These are phyloP conservation scores for Globomyces sp. DNA, from an alignment of 371 early-diverging fungal genomes.

Conservation along the genomic window DNA sequence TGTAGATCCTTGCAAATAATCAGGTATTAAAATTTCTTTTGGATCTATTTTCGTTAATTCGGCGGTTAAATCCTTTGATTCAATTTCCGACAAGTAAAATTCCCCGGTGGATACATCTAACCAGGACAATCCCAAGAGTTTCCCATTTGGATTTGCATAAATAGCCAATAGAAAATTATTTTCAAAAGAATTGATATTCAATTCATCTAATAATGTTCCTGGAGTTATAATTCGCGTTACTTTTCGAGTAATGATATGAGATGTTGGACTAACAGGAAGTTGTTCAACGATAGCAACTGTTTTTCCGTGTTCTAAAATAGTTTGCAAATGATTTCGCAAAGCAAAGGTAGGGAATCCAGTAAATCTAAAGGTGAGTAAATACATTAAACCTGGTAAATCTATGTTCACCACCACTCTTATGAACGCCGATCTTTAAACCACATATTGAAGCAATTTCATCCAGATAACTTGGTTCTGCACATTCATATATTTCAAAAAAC, in stretches of 20 bases:
- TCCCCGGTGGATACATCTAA: constrained; percentile 90
- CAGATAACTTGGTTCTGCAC: constrained; percentile 12
- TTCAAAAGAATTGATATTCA: constrained; percentile 47
- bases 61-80: constrained; percentile 48
- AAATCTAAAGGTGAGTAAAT: constrained; percentile 54
- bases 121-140: constrained; percentile 77
- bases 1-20: neutral
- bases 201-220: constrained; percentile 80
- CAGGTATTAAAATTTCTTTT: constrained; percentile 67
- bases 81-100: constrained; percentile 65
- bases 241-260: constrained; percentile 53
- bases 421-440: constrained; percentile 17
- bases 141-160: neutral
- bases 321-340: constrained; percentile 73
- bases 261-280: constrained; percentile 28
- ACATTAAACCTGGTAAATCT: constrained; percentile 23
- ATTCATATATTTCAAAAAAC: constrained; percentile 76
- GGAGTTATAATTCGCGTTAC: constrained; percentile 84
- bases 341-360: constrained; percentile 61
- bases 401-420: constrained; percentile 13
- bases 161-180: constrained; percentile 71
- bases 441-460: constrained; percentile 25
- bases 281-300: constrained; percentile 90
- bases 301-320: constrained; percentile 66
- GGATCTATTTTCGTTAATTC: constrained; percentile 84